phyloP scores from a whole-genome alignment of 2,329 filamentous ascomycete species.

The Botrytis cinerea region DNA sequence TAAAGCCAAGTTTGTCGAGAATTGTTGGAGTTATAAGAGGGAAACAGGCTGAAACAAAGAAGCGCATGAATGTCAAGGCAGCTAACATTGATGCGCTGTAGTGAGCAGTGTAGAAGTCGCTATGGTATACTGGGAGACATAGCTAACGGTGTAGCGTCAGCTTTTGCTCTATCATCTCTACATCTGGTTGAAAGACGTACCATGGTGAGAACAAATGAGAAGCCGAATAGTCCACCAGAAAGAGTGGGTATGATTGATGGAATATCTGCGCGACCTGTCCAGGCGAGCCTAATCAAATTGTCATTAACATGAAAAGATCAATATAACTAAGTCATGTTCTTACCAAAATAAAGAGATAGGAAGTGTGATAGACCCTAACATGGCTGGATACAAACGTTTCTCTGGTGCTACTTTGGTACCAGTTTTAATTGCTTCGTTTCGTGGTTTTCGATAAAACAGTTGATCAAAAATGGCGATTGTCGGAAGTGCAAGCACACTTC shows the following conservation, averaged over 20 bases:
- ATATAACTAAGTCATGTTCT: not conserved
- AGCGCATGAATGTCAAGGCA: slow-evolving; percentile 27
- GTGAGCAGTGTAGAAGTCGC: slow-evolving; percentile 17
- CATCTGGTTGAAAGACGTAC: slow-evolving; percentile 41
- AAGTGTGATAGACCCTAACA: slow-evolving; percentile 47
- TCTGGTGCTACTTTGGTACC: slow-evolving; percentile 48
- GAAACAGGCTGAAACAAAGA: slow-evolving; percentile 36
- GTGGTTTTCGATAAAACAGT: slow-evolving; percentile 12
- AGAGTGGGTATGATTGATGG: slow-evolving; percentile 40
- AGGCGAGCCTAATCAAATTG: slow-evolving; percentile 24
- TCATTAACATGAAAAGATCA: not conserved
- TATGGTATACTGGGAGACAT: slow-evolving; percentile 19
- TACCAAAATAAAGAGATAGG: slow-evolving; percentile 44
- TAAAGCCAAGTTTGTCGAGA: slow-evolving; percentile 45
- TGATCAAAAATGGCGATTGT: slow-evolving; percentile 17
- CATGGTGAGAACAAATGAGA: slow-evolving; percentile 61
- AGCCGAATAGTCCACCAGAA: slow-evolving; percentile 50
- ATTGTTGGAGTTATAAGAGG: slow-evolving; percentile 50
- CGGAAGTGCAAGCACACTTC: slow-evolving; percentile 17
- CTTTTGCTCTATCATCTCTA: not conserved
- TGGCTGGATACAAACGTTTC: slow-evolving; percentile 58
- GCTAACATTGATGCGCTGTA: slow-evolving; percentile 21
- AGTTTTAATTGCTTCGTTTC: not conserved
- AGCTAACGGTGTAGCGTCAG: not conserved
- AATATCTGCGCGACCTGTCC: slow-evolving; percentile 31